Conservation (phyloP, 495 filamentous ascomycete species). For the Xylaria telfairii region DNA sequence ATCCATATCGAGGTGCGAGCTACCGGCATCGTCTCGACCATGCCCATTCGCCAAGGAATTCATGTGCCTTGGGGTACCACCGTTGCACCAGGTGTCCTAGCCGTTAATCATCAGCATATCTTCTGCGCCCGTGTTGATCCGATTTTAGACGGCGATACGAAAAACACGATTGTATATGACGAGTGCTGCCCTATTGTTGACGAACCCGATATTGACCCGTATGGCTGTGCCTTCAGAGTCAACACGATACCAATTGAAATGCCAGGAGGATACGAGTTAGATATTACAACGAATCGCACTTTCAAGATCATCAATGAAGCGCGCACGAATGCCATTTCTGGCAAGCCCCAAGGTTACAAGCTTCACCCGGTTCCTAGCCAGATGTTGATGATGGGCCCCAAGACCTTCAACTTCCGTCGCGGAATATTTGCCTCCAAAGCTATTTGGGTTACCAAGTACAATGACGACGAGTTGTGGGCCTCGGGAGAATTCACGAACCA, state of each 20-base stretch:
- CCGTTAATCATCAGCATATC: constrained; percentile 40
- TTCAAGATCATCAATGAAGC: neutral
- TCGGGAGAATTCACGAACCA: constrained; percentile 82
- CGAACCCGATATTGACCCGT: neutral
- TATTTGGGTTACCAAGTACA: constrained; percentile 74
- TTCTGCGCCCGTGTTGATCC: neutral
- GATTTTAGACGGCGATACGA: neutral
- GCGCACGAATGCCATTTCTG: constrained; percentile 53
- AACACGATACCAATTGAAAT: neutral
- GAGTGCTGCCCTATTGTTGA: neutral
- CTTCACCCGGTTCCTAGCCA: constrained; percentile 72
- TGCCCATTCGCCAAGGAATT: constrained; percentile 61
- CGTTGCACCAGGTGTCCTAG: constrained; percentile 77
- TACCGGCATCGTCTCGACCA: constrained; percentile 76
- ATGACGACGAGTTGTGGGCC: constrained; percentile 73
- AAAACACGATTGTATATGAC: neutral
- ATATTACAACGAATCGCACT: neutral
- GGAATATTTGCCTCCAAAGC: constrained; percentile 77
- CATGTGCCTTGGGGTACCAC: constrained; percentile 68
- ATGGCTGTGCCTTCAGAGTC: constrained; percentile 3
- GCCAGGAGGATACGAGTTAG: neutral
- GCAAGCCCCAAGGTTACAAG: constrained; percentile 74
- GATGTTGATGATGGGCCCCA: constrained; percentile 68
- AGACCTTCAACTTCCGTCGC: constrained; percentile 66
- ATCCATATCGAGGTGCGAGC: constrained; percentile 48